Percentiles rank a stretch among this genome's conserved stretches.
Evolutionary conservation across 177 flowering plant species (phyloP).

Genomic region (Vitis hybrid): DNA sequence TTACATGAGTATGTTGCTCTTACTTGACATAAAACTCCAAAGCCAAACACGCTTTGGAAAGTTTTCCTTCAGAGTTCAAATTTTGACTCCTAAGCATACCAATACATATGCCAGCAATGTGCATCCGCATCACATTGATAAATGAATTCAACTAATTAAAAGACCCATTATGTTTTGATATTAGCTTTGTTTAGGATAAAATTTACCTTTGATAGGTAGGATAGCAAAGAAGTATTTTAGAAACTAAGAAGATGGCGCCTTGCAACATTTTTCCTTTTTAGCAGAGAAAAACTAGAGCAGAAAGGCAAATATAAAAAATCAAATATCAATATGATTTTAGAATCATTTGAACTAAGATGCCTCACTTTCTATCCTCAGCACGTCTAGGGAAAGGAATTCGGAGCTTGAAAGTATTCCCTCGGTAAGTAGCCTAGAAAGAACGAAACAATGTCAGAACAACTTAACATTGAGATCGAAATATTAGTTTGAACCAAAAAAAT

Average conservation of each 20-base stretch:
- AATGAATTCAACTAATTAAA: no score
- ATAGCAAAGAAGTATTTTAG: neutral
- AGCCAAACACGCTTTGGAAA: no score
- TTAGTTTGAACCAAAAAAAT: neutral
- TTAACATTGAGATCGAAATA: neutral
- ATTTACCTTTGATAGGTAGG: no score
- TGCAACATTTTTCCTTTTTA: neutral
- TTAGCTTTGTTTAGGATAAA: no score
- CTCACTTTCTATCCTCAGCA: constrained; percentile 90
- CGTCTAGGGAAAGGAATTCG: constrained; percentile 92
- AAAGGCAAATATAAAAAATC: neutral
- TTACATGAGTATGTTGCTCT: no score
- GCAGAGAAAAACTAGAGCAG: neutral
- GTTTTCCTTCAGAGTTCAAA: no score
- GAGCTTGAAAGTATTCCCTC: constrained; percentile 75
- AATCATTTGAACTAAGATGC: constrained; percentile 3
- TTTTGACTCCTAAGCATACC: no score
- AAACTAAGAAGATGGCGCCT: neutral
- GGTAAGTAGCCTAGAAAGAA: constrained; percentile 62
- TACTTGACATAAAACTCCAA: no score
- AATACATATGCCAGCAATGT: no score
- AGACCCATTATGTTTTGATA: no score
- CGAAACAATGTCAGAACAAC: neutral
- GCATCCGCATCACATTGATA: no score
- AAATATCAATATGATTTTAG: neutral